Evolutionary conservation across 495 filamentous ascomycete species (phyloP).

Genomic region (Paragyromitra xinjiangensis): DNA sequence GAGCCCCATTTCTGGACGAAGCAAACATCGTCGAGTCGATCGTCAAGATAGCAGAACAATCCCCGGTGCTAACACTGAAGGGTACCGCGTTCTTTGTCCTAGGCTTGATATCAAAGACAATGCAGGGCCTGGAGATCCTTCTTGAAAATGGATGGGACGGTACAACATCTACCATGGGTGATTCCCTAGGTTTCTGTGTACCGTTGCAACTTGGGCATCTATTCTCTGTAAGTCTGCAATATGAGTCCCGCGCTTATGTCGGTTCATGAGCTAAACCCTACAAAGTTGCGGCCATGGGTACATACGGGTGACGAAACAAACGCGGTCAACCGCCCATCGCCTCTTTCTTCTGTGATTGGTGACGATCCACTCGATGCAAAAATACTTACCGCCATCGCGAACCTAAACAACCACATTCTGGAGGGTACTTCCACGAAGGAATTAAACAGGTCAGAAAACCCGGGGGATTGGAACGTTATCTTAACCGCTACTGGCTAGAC

Average conservation of each 20-base stretch:
- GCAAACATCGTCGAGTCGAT: constrained; percentile 85
- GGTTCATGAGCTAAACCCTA: constrained; percentile 47
- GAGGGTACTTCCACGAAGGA: constrained; percentile 57
- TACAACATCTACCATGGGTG: constrained; percentile 81
- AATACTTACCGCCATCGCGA: constrained; percentile 56
- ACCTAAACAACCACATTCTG: constrained; percentile 57
- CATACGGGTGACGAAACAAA: constrained; percentile 57
- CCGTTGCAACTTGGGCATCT: constrained; percentile 79
- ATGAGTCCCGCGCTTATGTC: not conserved
- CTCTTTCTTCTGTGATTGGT: constrained; percentile 51
- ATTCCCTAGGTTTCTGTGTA: constrained; percentile 85
- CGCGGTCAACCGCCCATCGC: constrained; percentile 48
- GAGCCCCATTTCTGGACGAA: constrained; percentile 88
- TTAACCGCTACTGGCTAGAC: constrained; percentile 24
- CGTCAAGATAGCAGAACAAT: constrained; percentile 82
- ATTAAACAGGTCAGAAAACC: constrained; percentile 53
- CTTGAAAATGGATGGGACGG: constrained; percentile 90
- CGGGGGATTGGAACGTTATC: not conserved
- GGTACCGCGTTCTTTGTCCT: constrained; percentile 97
- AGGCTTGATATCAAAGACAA: constrained; percentile 88
- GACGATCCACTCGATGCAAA: constrained; percentile 57
- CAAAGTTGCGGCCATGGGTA: constrained; percentile 55
- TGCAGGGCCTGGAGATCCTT: constrained; percentile 90
- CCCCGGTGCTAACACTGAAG: constrained; percentile 87
- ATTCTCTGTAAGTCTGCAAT: constrained; percentile 63